Evolutionary conservation across 169 alveolate species (phyloP).

Genomic region (Sarcocystis neurona): DNA sequence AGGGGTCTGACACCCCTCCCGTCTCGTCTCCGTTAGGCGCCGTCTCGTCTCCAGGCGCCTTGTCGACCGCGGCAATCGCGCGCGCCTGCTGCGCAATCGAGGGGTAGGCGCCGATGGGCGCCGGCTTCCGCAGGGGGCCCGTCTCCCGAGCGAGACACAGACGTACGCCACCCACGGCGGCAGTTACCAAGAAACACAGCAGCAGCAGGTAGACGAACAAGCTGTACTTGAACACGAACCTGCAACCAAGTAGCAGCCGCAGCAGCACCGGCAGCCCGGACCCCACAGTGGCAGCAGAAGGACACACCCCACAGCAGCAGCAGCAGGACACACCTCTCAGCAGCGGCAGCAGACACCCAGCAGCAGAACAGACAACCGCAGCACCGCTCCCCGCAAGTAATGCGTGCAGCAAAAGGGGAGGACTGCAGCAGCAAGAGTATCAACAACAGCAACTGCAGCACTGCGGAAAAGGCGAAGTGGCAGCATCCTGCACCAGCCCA

Average conservation of each 20-base stretch:
- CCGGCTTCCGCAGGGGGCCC: not conserved
- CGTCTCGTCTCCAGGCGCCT: not conserved
- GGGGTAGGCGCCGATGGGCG: slow-evolving; percentile 11
- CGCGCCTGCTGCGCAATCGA: not conserved
- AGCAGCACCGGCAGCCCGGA: no score
- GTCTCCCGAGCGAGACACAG: not conserved
- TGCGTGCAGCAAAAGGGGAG: no score
- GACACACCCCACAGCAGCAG: no score
- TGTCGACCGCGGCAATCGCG: not conserved
- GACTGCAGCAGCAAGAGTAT: no score
- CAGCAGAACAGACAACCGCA: no score
- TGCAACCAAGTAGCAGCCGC: not conserved
- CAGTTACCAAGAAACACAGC: not conserved
- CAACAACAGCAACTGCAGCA: no score
- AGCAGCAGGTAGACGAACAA: slow-evolving; percentile 1
- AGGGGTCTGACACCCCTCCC: not conserved
- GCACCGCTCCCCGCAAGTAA: no score
- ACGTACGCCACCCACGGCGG: not conserved
- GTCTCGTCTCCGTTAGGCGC: not conserved
- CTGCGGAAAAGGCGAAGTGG: no score
- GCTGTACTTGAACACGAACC: slow-evolving; percentile 34
- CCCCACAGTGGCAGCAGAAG: no score
- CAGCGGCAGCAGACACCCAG: no score
- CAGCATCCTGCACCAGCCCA: no score
- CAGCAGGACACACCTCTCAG: no score